Conservation (phyloP, 495 filamentous ascomycete species). For the Chlorociboria aeruginascens region DNA sequence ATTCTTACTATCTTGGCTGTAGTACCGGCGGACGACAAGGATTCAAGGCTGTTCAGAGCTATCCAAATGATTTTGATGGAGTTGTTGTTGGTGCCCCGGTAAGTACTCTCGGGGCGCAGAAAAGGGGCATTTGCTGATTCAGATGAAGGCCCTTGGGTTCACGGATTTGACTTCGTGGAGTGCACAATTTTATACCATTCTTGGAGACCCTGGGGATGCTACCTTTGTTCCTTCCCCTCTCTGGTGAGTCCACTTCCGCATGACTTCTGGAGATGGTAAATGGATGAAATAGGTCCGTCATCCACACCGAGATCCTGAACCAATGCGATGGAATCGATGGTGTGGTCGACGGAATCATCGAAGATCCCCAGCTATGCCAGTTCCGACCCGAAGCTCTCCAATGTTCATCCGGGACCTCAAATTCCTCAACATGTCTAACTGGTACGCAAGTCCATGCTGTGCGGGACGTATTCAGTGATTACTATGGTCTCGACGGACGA, state of each 20-base stretch:
- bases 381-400: conserved; percentile 40
- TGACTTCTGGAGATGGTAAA: no score
- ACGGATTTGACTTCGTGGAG: conserved; percentile 32
- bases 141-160: background rate
- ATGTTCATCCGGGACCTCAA: conserved; percentile 28
- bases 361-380: conserved; percentile 45
- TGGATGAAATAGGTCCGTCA: conserved; percentile 23
- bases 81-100: conserved; percentile 48
- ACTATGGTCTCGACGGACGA: conserved; percentile 32
- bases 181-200: conserved; percentile 27
- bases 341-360: conserved; percentile 50
- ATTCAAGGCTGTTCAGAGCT: conserved; percentile 37
- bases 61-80: conserved; percentile 51
- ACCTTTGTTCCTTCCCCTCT: conserved; percentile 23
- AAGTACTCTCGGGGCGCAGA: conserved; percentile 26
- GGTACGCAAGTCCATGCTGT: conserved; percentile 42
- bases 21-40: conserved; percentile 49
- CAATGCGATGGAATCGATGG: conserved; percentile 60
- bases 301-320: conserved; percentile 45
- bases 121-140: conserved; percentile 15
- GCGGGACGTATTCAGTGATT: conserved; percentile 33
- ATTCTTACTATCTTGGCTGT: conserved; percentile 45
- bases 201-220: conserved; percentile 19
- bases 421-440: conserved; percentile 39
- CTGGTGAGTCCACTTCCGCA: no score